Percentiles rank a stretch among this genome's conserved stretches.
These are phyloP conservation scores for Pythium angustatum DNA, from an alignment of 352 stramenopile genomes.

Conservation along the genomic window DNA sequence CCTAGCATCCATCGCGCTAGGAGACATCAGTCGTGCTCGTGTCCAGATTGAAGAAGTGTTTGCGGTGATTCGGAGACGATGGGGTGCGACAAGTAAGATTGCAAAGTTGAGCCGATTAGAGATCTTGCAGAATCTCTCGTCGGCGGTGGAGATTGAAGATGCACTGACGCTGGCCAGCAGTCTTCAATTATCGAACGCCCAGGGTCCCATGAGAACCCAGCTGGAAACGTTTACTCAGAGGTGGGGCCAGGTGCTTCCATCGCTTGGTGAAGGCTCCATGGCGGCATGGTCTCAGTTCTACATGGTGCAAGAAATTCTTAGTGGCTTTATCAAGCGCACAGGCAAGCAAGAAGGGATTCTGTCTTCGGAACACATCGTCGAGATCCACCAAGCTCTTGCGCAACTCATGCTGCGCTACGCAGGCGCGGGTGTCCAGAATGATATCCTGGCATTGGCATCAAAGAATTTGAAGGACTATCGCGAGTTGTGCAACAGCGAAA, in stretches of 20 bases:
- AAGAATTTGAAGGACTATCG: conserved; percentile 80
- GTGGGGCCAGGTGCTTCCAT: conserved; percentile 46
- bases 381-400: conserved; percentile 36
- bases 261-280: conserved; percentile 53
- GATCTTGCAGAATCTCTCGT: conserved; percentile 67
- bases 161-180: conserved; percentile 24
- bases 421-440: conserved; percentile 57
- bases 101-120: conserved; percentile 48
- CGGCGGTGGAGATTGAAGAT: conserved; percentile 65
- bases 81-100: conserved; percentile 54
- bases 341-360: conserved; percentile 35
- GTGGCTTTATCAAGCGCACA: conserved; percentile 35
- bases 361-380: conserved; percentile 31
- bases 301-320: conserved; percentile 53
- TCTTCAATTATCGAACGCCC: conserved; percentile 2
- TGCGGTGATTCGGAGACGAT: conserved; percentile 46
- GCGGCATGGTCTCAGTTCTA: conserved; percentile 61
- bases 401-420: conserved; percentile 71
- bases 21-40: conserved; percentile 47
- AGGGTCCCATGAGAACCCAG: background rate
- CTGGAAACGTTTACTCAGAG: conserved; percentile 33
- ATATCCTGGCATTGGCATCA: conserved; percentile 70
- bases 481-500: conserved; percentile 62
- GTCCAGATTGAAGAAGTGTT: conserved; percentile 71
- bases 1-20: conserved; percentile 44